These are phyloP conservation scores for Recurvomyces mirabilis DNA, from an alignment of 495 filamentous ascomycete genomes.

Conservation along the genomic window DNA sequence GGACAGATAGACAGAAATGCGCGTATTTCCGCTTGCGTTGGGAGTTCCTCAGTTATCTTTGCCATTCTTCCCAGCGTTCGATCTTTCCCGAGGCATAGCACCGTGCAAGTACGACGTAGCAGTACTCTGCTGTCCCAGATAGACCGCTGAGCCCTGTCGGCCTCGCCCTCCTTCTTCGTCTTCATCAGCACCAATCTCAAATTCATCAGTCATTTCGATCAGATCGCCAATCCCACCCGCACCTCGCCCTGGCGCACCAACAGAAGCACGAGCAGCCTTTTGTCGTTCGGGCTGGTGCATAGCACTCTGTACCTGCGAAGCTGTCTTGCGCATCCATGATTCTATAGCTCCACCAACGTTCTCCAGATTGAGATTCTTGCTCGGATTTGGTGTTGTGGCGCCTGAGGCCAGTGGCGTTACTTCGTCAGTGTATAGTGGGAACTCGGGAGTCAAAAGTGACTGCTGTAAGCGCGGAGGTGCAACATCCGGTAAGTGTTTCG, in stretches of 20 bases:
- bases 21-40: no score
- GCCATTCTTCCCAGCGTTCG: constrained; percentile 12
- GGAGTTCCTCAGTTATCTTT: constrained; percentile 23
- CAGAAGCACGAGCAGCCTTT: constrained; percentile 17
- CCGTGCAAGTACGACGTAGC: constrained; percentile 17
- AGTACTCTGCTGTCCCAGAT: constrained; percentile 5
- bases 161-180: constrained; percentile 13
- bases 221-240: constrained; percentile 50
- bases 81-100: constrained; percentile 9
- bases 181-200: constrained; percentile 32
- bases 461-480: constrained; percentile 36
- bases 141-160: constrained; percentile 5
- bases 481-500: constrained; percentile 62
- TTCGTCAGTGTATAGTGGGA: constrained; percentile 24
- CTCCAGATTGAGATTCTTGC: constrained; percentile 45
- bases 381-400: constrained; percentile 16
- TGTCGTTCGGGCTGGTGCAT: constrained; percentile 38
- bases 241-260: constrained; percentile 15
- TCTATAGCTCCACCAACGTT: constrained; percentile 78
- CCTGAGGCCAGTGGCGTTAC: constrained; percentile 26
- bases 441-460: constrained; percentile 22
- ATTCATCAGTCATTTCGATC: constrained; percentile 69
- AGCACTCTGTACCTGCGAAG: constrained; percentile 39
- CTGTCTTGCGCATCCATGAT: constrained; percentile 75
- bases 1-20: no score